These are phyloP conservation scores for Primulina huaijiensis DNA, from an alignment of 257 asterid genomes.

Conservation along the genomic window DNA sequence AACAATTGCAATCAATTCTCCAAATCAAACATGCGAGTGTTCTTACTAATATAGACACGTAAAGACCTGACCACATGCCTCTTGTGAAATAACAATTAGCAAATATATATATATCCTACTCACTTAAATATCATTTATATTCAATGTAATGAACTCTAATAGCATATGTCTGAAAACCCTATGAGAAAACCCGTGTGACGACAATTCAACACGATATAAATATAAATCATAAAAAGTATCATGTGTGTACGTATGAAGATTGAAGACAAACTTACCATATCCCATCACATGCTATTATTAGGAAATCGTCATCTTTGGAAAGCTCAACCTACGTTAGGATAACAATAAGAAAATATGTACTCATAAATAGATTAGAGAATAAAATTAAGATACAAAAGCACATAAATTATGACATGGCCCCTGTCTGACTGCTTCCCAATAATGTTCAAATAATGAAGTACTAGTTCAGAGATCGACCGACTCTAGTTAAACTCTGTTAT, in stretches of 20 bases:
- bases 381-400: constrained; percentile 9
- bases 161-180: neutral
- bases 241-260: neutral
- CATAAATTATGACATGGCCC: neutral
- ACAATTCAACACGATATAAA: constrained; percentile 14
- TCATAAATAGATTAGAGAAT: constrained; percentile 6
- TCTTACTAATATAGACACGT: neutral
- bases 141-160: constrained; percentile 2
- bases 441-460: neutral
- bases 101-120: neutral
- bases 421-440: constrained; percentile 10
- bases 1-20: neutral
- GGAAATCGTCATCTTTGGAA: constrained; percentile 74
- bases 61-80: constrained; percentile 11
- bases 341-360: constrained; percentile 27
- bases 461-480: constrained; percentile 8
- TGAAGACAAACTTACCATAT: constrained; percentile 62
- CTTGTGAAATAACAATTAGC: neutral
- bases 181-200: neutral
- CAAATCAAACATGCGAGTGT: neutral
- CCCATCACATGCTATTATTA: constrained; percentile 95
- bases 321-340: constrained; percentile 63
- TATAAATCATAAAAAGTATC: neutral
- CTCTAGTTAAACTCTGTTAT: constrained; percentile 1
- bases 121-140: constrained; percentile 10